Evolutionary conservation across 306 rosid species (phyloP).

Genomic region (Gleditsia sinensis): DNA sequence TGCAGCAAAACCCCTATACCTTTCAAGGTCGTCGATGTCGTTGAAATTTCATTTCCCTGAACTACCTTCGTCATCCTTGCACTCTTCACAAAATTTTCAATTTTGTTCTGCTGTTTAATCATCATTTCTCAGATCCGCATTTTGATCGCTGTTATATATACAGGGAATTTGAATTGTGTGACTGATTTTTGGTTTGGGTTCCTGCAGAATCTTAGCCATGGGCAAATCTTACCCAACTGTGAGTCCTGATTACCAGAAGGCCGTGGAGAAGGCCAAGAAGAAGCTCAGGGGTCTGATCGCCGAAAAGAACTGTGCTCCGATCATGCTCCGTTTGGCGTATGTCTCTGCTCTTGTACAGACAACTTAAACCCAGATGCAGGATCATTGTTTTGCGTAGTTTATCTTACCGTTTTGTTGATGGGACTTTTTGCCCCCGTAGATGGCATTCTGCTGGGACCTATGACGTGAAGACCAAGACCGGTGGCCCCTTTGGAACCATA

Average conservation of each 20-base stretch:
- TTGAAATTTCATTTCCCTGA: not conserved
- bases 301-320: conserved; percentile 85
- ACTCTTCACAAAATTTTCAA: not conserved
- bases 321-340: conserved; percentile 89
- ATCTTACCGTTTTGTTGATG: not conserved
- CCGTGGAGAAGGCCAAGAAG: conserved; percentile 77
- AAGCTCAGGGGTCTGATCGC: conserved; percentile 87
- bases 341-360: not conserved
- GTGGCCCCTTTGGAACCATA: conserved; percentile 95
- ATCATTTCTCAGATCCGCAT: conserved; percentile 26
- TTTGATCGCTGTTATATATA: not conserved
- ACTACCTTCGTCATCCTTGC: not conserved
- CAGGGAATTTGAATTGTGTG: not conserved
- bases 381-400: not conserved
- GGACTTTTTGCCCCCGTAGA: conserved; percentile 36
- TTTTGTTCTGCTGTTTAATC: too few relatives aligned
- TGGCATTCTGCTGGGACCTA: conserved; percentile 98
- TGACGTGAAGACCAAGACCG: conserved; percentile 62
- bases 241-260: conserved; percentile 69
- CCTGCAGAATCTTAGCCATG: conserved; percentile 49
- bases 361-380: not conserved
- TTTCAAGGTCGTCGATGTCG: conserved; percentile 43
- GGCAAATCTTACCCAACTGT: conserved; percentile 77
- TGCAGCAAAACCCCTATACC: not conserved
- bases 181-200: not conserved